Evolutionary conservation across 441 rosid species (phyloP).

Genomic region (Aleurites moluccanus): DNA sequence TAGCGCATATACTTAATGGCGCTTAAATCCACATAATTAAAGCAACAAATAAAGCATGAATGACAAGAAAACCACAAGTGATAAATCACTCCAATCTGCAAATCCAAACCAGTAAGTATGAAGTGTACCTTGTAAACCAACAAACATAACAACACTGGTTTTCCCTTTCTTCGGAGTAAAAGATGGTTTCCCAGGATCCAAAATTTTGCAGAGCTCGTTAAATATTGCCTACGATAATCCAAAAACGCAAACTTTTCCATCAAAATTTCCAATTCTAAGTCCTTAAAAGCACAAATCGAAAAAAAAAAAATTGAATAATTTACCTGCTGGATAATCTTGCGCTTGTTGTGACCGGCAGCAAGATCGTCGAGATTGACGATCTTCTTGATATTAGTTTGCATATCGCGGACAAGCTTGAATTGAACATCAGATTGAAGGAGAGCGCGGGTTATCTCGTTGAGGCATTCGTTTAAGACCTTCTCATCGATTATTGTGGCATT

Average conservation of each 20-base stretch:
- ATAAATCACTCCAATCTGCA: background rate
- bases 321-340: conserved; percentile 87
- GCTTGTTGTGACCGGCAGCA: conserved; percentile 97
- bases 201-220: conserved; percentile 80
- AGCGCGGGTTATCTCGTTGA: conserved; percentile 94
- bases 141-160: conserved; percentile 84
- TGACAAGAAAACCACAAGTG: background rate
- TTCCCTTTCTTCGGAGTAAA: conserved; percentile 84
- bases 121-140: conserved; percentile 81
- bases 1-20: background rate
- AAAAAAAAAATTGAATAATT: background rate
- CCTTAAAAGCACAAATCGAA: background rate
- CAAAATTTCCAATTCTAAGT: conserved; percentile 14
- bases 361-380: conserved; percentile 89
- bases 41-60: background rate
- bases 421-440: conserved; percentile 87
- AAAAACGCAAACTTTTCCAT: background rate
- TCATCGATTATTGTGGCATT: conserved; percentile 94
- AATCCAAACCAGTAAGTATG: background rate
- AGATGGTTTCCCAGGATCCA: conserved; percentile 92
- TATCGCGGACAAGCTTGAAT: conserved; percentile 83
- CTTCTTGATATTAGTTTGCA: conserved; percentile 84
- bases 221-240: conserved; percentile 58
- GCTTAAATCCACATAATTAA: background rate
- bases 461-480: conserved; percentile 81